These are phyloP conservation scores for Pichiaceae sp. DNA, from an alignment of 1,139 yeast species.

Conservation along the genomic window DNA sequence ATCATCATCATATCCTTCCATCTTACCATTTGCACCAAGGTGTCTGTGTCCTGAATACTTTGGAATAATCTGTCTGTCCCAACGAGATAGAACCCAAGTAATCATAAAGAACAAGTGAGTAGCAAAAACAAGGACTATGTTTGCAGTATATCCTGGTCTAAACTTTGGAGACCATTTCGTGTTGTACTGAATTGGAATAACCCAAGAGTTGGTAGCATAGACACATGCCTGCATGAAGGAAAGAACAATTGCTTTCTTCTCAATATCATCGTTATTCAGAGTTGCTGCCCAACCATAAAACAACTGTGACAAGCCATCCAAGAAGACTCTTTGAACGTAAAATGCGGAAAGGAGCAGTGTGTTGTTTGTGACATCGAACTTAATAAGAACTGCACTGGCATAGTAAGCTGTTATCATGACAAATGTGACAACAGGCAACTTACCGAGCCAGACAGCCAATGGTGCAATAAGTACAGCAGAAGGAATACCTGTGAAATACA, in stretches of 20 bases:
- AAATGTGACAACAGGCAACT: constrained; percentile 5
- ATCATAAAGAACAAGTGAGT: constrained; percentile 7
- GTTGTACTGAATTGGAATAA: constrained; percentile 37
- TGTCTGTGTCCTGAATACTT: constrained; percentile 11
- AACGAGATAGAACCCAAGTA: constrained; percentile 12
- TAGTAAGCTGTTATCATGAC: constrained; percentile 7
- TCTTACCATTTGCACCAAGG: constrained; percentile 1
- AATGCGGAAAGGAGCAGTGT: constrained; percentile 9
- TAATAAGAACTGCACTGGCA: constrained; percentile 7
- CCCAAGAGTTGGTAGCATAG: constrained; percentile 40
- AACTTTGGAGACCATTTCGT: constrained; percentile 38
- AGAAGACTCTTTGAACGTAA: constrained; percentile 5
- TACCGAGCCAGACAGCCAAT: constrained; percentile 11
- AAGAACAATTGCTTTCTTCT: constrained; percentile 39
- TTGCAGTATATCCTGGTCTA: constrained; percentile 39
- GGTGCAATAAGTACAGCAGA: constrained; percentile 10
- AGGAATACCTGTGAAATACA: constrained; percentile 7
- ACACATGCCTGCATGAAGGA: constrained; percentile 42
- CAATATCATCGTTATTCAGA: constrained; percentile 34
- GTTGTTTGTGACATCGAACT: constrained; percentile 9
- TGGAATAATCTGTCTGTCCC: constrained; percentile 9
- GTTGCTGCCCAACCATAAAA: constrained; percentile 45
- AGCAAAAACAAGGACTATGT: constrained; percentile 31
- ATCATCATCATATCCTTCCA: not conserved
- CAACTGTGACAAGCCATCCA: constrained; percentile 23